Evolutionary conservation across 2,329 filamentous ascomycete species (phyloP).

Genomic region (Sclerotiophoma versabilis): DNA sequence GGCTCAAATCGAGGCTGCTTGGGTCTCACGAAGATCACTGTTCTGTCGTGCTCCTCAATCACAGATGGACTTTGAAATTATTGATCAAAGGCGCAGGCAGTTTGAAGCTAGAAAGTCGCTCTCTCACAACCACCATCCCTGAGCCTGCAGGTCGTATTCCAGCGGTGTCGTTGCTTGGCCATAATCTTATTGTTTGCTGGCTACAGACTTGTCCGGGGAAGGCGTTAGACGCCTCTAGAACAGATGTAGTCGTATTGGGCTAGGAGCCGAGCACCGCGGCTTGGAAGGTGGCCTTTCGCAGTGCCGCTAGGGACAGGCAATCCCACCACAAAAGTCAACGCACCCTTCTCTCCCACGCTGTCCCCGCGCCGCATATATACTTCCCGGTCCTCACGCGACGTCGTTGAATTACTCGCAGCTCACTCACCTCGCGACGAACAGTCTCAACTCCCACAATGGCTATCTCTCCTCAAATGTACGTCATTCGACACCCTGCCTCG

Average conservation of each 20-base stretch:
- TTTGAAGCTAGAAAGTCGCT: too few species aligned
- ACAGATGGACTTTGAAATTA: too few species aligned
- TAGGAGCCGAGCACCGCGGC: constrained; percentile 23
- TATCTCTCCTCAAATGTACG: constrained; percentile 49
- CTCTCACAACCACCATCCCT: too few species aligned
- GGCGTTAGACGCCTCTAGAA: constrained; percentile 36
- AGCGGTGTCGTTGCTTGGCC: neutral
- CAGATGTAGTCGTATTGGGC: constrained; percentile 23
- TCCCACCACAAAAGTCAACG: constrained; percentile 35
- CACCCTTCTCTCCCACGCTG: constrained; percentile 22
- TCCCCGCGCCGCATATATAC: constrained; percentile 18
- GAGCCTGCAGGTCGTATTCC: neutral
- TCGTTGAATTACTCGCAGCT: constrained; percentile 1
- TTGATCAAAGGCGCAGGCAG: too few species aligned
- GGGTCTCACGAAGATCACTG: neutral
- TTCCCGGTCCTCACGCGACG: constrained; percentile 4
- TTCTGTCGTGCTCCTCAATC: too few species aligned
- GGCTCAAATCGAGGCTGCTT: neutral
- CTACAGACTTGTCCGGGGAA: constrained; percentile 38
- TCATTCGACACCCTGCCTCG: constrained; percentile 1
- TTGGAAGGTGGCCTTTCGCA: constrained; percentile 42
- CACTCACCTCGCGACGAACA: neutral
- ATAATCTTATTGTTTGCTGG: neutral
- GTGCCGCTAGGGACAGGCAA: constrained; percentile 17
- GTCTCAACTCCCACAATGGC: constrained; percentile 38